phyloP scores from a whole-genome alignment of 2,329 filamentous ascomycete species.

The Lecanicillium sp. region DNA sequence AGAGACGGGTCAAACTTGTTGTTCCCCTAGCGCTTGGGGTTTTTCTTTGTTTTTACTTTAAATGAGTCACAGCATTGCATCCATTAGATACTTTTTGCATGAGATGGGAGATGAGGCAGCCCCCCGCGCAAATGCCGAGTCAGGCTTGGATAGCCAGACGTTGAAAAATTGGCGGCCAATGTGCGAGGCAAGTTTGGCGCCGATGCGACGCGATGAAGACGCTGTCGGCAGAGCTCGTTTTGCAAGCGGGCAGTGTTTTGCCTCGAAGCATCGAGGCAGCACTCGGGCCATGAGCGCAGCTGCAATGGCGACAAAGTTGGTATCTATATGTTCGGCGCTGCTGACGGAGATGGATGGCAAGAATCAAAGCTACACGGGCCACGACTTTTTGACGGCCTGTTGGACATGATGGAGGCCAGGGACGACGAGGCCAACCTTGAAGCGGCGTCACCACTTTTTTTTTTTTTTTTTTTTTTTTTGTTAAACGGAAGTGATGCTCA shows the following conservation, averaged over 20 bases:
- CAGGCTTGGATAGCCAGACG: conserved; percentile 9
- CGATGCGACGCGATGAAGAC: not conserved
- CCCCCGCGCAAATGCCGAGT: not conserved
- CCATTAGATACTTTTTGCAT: conserved; percentile 7
- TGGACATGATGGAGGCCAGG: conserved; percentile 9
- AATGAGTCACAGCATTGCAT: conserved; percentile 11
- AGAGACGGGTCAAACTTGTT: conserved; percentile 1
- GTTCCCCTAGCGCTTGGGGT: not conserved
- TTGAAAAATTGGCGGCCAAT: conserved; percentile 3
- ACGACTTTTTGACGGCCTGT: not conserved
- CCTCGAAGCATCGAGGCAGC: too few relatives aligned
- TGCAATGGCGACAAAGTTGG: not conserved
- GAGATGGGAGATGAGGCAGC: conserved; percentile 4
- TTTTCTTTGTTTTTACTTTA: conserved; percentile 8
- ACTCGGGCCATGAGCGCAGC: not conserved
- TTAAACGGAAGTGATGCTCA: not conserved
- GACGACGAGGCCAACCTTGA: not conserved
- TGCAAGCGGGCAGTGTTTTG: too few relatives aligned
- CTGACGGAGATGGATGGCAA: not conserved
- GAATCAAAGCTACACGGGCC: conserved; percentile 3
- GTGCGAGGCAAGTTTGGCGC: not conserved
- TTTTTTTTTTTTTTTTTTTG: not conserved
- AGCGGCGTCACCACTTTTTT: not conserved
- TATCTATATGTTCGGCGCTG: conserved; percentile 3
- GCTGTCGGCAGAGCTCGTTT: too few relatives aligned